Conservation (phyloP, 495 filamentous ascomycete genomes). For the Podospora bellae-mahoneyi region DNA sequence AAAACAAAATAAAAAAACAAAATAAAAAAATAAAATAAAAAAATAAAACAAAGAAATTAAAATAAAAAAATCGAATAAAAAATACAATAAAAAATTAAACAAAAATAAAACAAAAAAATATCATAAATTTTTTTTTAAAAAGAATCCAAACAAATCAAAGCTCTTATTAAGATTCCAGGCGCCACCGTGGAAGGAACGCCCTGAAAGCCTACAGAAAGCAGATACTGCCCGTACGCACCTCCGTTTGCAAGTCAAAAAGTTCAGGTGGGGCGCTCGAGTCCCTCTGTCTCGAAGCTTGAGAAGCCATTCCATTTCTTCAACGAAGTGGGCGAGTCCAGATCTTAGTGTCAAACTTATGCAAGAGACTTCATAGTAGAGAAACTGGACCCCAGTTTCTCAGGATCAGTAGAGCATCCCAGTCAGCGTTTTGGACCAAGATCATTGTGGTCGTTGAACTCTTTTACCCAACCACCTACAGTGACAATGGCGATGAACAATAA, state of each 20-base stretch:
- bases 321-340: not conserved
- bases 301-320: not conserved
- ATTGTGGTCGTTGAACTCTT: too few relatives aligned
- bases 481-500: conserved; percentile 42
- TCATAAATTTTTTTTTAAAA: too few relatives aligned
- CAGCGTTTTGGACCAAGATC: not conserved
- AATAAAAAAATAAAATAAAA: too few relatives aligned
- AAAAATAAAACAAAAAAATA: too few relatives aligned
- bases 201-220: not conserved
- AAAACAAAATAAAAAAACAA: too few relatives aligned
- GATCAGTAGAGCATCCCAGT: not conserved
- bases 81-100: too few relatives aligned
- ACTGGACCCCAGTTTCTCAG: too few relatives aligned
- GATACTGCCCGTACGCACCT: not conserved
- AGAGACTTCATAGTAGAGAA: not conserved
- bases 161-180: too few relatives aligned
- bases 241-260: not conserved
- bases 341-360: not conserved
- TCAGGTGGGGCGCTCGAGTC: not conserved
- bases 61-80: too few relatives aligned
- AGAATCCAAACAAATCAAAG: too few relatives aligned
- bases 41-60: too few relatives aligned
- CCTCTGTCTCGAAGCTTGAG: not conserved
- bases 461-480: not conserved
- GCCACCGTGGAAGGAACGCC: too few relatives aligned